These are phyloP conservation scores for Rhipidocladum racemiflorum DNA, from an alignment of 176 grass and related monocot species.

Conservation along the genomic window DNA sequence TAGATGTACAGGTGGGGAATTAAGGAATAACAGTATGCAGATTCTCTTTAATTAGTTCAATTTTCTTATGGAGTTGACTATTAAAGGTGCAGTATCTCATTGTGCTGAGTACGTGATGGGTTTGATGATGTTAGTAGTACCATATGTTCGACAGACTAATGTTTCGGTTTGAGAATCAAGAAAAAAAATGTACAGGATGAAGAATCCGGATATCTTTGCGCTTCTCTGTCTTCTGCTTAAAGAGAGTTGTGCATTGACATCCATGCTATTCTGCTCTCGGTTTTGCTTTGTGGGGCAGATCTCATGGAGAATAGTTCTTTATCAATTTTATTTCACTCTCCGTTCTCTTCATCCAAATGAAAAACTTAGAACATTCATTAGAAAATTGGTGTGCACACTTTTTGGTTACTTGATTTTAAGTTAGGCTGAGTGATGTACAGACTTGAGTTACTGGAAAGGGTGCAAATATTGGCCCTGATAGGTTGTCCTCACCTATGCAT, in stretches of 20 bases:
- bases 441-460: not conserved
- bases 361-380: not conserved
- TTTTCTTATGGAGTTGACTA: not conserved
- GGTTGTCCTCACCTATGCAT: not conserved
- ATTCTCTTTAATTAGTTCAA: constrained; percentile 8
- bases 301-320: not conserved
- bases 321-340: not conserved
- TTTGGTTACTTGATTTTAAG: not conserved
- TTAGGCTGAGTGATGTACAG: not conserved
- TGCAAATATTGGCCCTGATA: not conserved
- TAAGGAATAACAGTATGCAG: not conserved
- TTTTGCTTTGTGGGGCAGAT: not conserved
- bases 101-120: not conserved
- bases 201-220: not conserved
- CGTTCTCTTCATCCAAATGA: not conserved
- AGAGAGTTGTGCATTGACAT: not conserved
- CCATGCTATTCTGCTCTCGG: not conserved
- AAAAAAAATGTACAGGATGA: not conserved
- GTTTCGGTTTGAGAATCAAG: not conserved
- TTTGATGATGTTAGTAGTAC: constrained; percentile 18
- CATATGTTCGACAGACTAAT: not conserved
- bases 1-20: not conserved
- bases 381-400: not conserved
- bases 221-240: not conserved
- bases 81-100: not conserved